Evolutionary conservation across 2,329 filamentous ascomycete species (phyloP), one percentile per base, ranked within the genome.

Genomic region (Aspergillus sp.): DNA sequence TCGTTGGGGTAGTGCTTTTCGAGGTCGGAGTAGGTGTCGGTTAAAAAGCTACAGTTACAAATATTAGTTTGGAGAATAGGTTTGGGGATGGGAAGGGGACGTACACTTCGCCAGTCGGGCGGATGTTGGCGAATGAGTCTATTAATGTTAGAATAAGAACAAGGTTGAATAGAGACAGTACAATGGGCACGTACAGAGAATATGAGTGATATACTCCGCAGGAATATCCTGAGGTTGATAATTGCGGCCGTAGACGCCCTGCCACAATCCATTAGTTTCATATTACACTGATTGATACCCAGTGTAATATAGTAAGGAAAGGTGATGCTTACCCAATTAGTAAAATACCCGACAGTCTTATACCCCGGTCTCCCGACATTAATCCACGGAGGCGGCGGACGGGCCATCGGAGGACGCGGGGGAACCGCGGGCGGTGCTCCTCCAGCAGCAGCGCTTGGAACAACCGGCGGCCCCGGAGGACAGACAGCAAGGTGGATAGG

Each of bases 161-260:
- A 27, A 27, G 25, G 7, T 8, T 27, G 7, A 8, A 27, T 8
- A 8, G 25, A 27, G 25, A 27, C 25, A 25, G 2, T 27, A 27
- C 25, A 27, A 19, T 17, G 1, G 19, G 19, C 3, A 3, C 39
- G 8, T 58, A 58, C 57, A 97, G 19, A 97, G 86, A 5, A 97
- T 79, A 71, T 98, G 94, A 0, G 93, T 97, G 47, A 97, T 84
- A 58, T 91, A 89, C 59, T 92, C 85, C 3, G 84, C 88, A 0
- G 91, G 90, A 5, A 97, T 84, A 72, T 96, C 87, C 71, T 96
- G 90, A 0, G 93, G 92, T n/a, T 87, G 84, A 73, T 94, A 90
- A 70, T 94, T 90, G 58, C 93, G 87, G 42, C 82, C 91, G 75
- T 97, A 97, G 67, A 96, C 93, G 64, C 90, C 90, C 91, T 82